A percentile compares a stretch with the other conserved stretches of the same genome.
These are phyloP conservation scores for Tolypocladium ovalisporum DNA, from an alignment of 2,329 filamentous ascomycete species.

Conservation along the genomic window DNA sequence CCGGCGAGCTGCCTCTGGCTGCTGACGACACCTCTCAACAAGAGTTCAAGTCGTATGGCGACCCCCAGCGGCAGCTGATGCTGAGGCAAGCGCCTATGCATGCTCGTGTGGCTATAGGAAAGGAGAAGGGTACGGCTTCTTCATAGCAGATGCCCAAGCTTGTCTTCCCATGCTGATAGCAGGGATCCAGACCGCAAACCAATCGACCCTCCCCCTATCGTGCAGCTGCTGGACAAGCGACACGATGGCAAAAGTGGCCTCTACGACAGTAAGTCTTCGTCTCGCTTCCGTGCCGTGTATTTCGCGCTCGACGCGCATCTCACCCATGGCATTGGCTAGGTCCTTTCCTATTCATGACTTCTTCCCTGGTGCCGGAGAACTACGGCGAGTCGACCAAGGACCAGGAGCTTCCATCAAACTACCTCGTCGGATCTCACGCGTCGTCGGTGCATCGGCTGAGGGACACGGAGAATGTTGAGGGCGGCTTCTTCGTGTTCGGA, in stretches of 20 bases:
- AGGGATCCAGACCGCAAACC: constrained; percentile 59
- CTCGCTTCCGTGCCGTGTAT: not conserved
- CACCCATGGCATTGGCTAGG: constrained; percentile 14
- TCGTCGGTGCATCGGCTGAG: constrained; percentile 78
- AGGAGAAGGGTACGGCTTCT: constrained; percentile 56
- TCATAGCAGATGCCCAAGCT: not conserved
- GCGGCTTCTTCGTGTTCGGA: constrained; percentile 84
- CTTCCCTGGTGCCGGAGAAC: constrained; percentile 28
- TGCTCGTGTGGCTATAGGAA: constrained; percentile 58
- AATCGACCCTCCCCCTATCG: constrained; percentile 76
- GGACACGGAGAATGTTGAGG: constrained; percentile 65
- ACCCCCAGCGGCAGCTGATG: constrained; percentile 9
- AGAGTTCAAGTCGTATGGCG: constrained; percentile 8
- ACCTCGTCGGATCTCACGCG: constrained; percentile 60
- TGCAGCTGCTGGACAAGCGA: constrained; percentile 45
- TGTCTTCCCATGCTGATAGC: not conserved
- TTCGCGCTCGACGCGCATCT: not conserved
- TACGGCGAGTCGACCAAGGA: constrained; percentile 26
- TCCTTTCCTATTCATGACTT: constrained; percentile 38
- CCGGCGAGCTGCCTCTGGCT: constrained; percentile 6
- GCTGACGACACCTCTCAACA: constrained; percentile 3
- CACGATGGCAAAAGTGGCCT: constrained; percentile 9
- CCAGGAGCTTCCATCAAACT: constrained; percentile 26
- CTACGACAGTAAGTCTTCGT: constrained; percentile 11
- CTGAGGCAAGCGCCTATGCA: constrained; percentile 20